phyloP scores from a whole-genome alignment of 2,329 filamentous ascomycete genomes.

The Penicillium sp. region DNA sequence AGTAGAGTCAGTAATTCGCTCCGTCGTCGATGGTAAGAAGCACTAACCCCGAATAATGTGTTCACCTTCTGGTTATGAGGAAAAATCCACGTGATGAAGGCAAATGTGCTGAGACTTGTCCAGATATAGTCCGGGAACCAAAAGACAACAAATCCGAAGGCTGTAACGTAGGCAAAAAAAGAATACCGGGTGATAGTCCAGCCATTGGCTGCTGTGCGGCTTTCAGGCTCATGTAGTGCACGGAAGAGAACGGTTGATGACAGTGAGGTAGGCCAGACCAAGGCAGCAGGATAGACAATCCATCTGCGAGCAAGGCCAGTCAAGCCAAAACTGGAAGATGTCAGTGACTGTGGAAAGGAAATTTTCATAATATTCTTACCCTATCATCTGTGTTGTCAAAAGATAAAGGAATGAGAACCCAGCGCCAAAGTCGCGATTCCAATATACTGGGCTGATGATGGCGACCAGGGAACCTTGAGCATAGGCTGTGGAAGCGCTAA shows the following conservation, averaged over 20 bases:
- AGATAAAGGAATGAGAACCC: slow-evolving; percentile 36
- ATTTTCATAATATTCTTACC: slow-evolving; percentile 6
- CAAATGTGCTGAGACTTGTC: slow-evolving; percentile 68
- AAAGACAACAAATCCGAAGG: slow-evolving; percentile 55
- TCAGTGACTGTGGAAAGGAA: background rate
- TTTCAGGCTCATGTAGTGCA: slow-evolving; percentile 64
- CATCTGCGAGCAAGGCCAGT: slow-evolving; percentile 67
- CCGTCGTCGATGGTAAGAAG: background rate
- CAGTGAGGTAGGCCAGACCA: slow-evolving; percentile 72
- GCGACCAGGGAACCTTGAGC: slow-evolving; percentile 73
- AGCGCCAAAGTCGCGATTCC: slow-evolving; percentile 34
- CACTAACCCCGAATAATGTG: background rate
- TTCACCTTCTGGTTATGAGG: slow-evolving; percentile 47
- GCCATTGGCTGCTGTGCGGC: slow-evolving; percentile 48
- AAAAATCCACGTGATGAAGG: slow-evolving; percentile 69
- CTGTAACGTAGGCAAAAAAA: slow-evolving; percentile 62
- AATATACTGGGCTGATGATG: slow-evolving; percentile 37
- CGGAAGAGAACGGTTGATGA: slow-evolving; percentile 68
- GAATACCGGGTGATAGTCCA: slow-evolving; percentile 66
- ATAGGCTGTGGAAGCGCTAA: slow-evolving; percentile 53
- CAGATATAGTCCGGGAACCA: slow-evolving; percentile 69
- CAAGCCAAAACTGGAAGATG: slow-evolving; percentile 57
- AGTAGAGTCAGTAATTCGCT: background rate
- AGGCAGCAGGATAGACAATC: slow-evolving; percentile 57
- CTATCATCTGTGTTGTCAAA: slow-evolving; percentile 65